Evolutionary conservation across 208 protist species (phyloP).

Genomic region (Angomonas ambiguus): DNA sequence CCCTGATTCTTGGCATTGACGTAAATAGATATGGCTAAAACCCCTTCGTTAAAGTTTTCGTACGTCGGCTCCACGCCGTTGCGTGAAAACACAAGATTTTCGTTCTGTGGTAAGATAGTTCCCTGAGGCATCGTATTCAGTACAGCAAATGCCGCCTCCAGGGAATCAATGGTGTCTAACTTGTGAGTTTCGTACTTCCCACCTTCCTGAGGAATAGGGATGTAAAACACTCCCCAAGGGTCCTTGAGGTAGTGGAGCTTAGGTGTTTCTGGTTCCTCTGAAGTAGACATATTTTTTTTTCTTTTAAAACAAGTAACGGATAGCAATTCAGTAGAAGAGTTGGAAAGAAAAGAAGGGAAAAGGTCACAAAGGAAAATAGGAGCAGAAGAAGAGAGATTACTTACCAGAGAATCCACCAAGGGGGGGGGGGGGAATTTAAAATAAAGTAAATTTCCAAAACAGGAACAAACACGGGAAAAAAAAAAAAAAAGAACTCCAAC

Average conservation of each 20-base stretch:
- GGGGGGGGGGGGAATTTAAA: not conserved
- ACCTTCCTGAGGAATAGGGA: slow-evolving; percentile 38
- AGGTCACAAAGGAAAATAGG: slow-evolving; percentile 9
- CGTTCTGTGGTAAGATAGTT: slow-evolving; percentile 51
- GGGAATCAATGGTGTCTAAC: slow-evolving; percentile 65
- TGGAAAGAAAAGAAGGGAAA: slow-evolving; percentile 1
- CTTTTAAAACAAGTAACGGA: slow-evolving; percentile 9
- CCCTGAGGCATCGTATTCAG: slow-evolving; percentile 71
- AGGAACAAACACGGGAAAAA: slow-evolving; percentile 1
- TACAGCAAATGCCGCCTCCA: slow-evolving; percentile 67
- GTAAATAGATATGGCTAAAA: slow-evolving; percentile 55
- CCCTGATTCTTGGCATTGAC: slow-evolving; percentile 64
- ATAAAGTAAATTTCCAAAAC: not conserved
- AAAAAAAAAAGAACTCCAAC: no score
- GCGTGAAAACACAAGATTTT: slow-evolving; percentile 72
- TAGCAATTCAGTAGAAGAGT: not conserved
- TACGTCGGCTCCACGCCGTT: slow-evolving; percentile 71
- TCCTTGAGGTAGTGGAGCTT: slow-evolving; percentile 67
- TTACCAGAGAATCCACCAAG: not conserved
- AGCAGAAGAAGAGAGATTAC: not conserved
- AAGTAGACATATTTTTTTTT: not conserved
- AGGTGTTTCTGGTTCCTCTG: not conserved
- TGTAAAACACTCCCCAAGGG: slow-evolving; percentile 81
- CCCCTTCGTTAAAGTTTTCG: slow-evolving; percentile 71
- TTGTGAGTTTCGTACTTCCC: slow-evolving; percentile 42